Conservation (phyloP, 2,329 filamentous ascomycete genomes). For the Fusarium guadeloupense region DNA sequence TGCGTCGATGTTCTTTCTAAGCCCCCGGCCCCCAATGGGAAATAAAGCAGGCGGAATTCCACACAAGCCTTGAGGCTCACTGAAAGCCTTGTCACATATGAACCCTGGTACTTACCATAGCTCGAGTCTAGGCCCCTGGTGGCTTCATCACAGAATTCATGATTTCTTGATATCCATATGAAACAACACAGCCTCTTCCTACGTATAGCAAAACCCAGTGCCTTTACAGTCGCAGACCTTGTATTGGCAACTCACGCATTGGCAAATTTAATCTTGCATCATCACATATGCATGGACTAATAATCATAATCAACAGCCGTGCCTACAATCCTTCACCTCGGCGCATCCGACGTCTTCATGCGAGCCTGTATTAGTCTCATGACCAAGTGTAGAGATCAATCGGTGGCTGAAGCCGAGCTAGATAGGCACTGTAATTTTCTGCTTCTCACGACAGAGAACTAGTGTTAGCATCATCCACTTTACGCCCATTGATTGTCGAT, state of each 20-base stretch:
- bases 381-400: background rate
- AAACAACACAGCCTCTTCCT: conserved; percentile 31
- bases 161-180: conserved; percentile 2
- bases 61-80: conserved; percentile 3
- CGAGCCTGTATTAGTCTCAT: background rate
- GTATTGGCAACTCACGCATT: conserved; percentile 8
- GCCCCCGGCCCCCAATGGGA: conserved; percentile 11
- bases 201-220: conserved; percentile 13
- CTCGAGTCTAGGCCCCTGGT: conserved; percentile 1
- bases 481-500: background rate
- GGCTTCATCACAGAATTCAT: conserved; percentile 3
- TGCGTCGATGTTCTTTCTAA: conserved; percentile 14
- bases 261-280: conserved; percentile 8
- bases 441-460: background rate
- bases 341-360: conserved; percentile 1
- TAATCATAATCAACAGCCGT: background rate
- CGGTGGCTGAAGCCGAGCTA: background rate
- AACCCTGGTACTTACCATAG: background rate
- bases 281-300: background rate
- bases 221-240: background rate
- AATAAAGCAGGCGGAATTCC: conserved; percentile 1
- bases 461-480: background rate
- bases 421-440: background rate
- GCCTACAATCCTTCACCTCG: background rate
- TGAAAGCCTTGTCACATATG: conserved; percentile 3